Conservation (phyloP, 176 grass and related monocot species). For the Alopecurus myosuroides region DNA sequence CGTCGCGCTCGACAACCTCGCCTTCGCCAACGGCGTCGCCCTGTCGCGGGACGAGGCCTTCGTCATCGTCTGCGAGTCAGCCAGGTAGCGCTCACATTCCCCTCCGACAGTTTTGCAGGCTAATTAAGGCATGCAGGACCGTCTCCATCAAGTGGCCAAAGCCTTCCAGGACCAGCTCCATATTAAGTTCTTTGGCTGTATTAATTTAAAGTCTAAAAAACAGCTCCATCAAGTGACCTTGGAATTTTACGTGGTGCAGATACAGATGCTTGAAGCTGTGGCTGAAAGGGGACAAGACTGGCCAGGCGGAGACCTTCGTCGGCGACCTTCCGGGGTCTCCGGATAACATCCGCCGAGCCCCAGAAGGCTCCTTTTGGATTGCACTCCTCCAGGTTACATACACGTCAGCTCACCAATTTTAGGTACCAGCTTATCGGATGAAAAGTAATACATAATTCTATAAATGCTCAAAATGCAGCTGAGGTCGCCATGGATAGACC, state of each 20-base stretch:
- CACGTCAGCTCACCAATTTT: background rate
- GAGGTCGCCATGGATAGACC: constrained; percentile 29
- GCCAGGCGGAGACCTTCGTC: constrained; percentile 52
- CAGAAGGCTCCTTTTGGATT: constrained; percentile 85
- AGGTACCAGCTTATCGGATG: background rate
- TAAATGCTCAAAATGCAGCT: constrained; percentile 2
- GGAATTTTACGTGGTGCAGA: constrained; percentile 12
- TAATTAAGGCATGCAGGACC: background rate
- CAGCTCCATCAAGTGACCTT: background rate
- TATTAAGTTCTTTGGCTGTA: no score
- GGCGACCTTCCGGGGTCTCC: constrained; percentile 62
- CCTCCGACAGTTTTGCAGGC: background rate
- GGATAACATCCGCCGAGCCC: constrained; percentile 64
- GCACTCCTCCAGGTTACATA: constrained; percentile 46
- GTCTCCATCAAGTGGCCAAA: background rate
- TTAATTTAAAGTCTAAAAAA: no score
- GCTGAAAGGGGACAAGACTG: constrained; percentile 56
- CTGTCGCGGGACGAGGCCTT: constrained; percentile 47
- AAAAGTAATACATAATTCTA: background rate
- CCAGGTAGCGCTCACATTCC: background rate
- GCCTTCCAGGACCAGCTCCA: no score
- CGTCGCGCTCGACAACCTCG: constrained; percentile 37
- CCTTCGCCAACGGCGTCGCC: constrained; percentile 77
- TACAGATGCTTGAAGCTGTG: constrained; percentile 58
- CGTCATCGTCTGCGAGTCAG: constrained; percentile 65